Base-by-base conservation (phyloP, 441 rosid genomes). In the Raphanus hybrid region DNA sequence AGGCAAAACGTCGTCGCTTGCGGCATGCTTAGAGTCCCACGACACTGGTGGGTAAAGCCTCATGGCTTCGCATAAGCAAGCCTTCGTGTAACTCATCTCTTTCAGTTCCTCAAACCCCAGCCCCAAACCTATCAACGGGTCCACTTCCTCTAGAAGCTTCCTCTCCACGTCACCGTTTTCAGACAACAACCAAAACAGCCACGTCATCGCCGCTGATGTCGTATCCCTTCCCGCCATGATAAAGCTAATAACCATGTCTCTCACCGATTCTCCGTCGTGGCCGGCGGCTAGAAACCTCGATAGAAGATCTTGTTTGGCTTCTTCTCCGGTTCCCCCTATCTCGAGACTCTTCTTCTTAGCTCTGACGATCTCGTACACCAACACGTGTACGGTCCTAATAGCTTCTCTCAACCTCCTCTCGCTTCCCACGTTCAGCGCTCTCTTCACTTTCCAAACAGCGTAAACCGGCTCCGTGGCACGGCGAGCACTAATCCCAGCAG, bases 221-320 rank as follows among this genome's bases (percentile, higher is more conserved):
- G 98, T 93, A 69, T 93, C 98, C 69, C 91, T 85, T 70, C 96
- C 98, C 10, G 94, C 98, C 89, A 93, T 86, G 1, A 92, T 85
- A 74, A 91, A 92, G 71, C 94, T 91, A 18, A 88, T 86, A 55
- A 85, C 87, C 89, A 90, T 86, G 54, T 93, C 98, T 74, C 98
- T 86, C 0, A 82, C 85, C 0, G 85, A 75, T 62, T 87, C 90
- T 0, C 82, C 85, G 14, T 70, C 85, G 29, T 89, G 87, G 0
- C 92, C 92, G 0, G 87, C 89, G 1, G 60, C 61, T 41, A 91
- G 65, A 65, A 93, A 67, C 68, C 92, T 83, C 8, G 92, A 87
- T 48, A 93, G 45, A 50, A 93, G 92, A 61, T 93, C 98, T 59
- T 78, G 68, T 12, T 78, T 73, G 3, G 43, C 35, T 45, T 59